phyloP scores from a whole-genome alignment of 2,329 filamentous ascomycete species.

The Pseudogymnoascus sp. region DNA sequence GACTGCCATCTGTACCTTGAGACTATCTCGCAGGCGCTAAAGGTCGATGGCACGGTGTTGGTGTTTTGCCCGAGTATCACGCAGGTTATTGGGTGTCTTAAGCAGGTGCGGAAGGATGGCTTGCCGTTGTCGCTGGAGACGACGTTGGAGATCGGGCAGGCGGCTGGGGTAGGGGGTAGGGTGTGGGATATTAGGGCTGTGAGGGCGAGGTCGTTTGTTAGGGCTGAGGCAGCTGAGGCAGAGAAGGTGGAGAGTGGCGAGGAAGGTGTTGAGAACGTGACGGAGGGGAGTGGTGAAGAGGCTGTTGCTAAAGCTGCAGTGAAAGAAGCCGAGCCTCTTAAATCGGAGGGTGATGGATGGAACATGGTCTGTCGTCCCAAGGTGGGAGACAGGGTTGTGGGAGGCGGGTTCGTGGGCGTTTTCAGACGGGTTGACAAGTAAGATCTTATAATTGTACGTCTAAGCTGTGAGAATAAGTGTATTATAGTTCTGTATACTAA shows the following conservation, averaged over 20 bases:
- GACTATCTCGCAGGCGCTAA: conserved; percentile 48
- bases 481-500: background rate
- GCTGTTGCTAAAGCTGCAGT: background rate
- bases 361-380: conserved; percentile 45
- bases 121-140: conserved; percentile 49
- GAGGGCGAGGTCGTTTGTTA: conserved; percentile 22
- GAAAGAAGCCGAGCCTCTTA: background rate
- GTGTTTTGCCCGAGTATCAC: conserved; percentile 73
- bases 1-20: conserved; percentile 44
- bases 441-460: background rate
- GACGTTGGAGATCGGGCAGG: conserved; percentile 51
- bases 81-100: conserved; percentile 60
- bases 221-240: conserved; percentile 11
- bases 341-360: conserved; percentile 22
- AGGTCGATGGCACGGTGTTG: conserved; percentile 54
- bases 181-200: conserved; percentile 56
- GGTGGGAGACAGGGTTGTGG: conserved; percentile 37
- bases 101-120: conserved; percentile 41
- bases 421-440: conserved; percentile 19
- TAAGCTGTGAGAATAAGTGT: background rate
- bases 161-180: conserved; percentile 41
- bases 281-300: background rate
- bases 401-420: conserved; percentile 43
- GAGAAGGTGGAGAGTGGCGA: background rate
- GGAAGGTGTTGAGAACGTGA: background rate